Evolutionary conservation across 2,329 filamentous ascomycete species (phyloP).

Genomic region (Alternaria postmessia): DNA sequence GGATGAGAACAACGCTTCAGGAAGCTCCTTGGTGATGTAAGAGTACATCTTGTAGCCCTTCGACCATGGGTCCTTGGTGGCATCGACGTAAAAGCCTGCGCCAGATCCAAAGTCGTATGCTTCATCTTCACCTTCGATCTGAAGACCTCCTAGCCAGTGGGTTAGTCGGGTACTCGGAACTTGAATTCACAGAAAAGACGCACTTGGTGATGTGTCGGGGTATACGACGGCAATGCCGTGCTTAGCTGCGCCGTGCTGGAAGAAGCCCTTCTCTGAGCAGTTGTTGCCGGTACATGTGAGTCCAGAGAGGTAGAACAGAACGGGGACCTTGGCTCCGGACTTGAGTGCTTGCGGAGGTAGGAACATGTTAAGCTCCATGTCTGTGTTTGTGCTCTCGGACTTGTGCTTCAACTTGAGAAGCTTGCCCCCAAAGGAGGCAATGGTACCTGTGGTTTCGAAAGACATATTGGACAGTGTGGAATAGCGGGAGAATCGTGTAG

Average conservation of each 20-base stretch:
- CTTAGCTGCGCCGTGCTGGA: constrained; percentile 81
- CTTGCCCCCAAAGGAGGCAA: constrained; percentile 91
- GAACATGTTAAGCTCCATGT: constrained; percentile 94
- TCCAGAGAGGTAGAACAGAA: constrained; percentile 92
- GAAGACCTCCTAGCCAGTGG: constrained; percentile 68
- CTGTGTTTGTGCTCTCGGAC: constrained; percentile 78
- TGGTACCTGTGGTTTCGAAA: constrained; percentile 88
- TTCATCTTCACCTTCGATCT: constrained; percentile 85
- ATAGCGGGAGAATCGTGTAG: constrained; percentile 20
- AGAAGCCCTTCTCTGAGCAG: constrained; percentile 81
- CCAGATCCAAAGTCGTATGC: constrained; percentile 90
- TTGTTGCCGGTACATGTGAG: constrained; percentile 93
- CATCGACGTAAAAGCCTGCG: constrained; percentile 95
- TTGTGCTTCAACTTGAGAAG: constrained; percentile 92
- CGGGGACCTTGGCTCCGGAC: constrained; percentile 70
- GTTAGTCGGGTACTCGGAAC: constrained; percentile 24
- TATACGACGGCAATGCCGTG: constrained; percentile 91
- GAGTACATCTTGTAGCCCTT: constrained; percentile 92
- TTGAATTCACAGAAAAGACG: constrained; percentile 33
- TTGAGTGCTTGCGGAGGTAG: constrained; percentile 76
- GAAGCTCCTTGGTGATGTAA: constrained; percentile 91
- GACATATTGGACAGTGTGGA: constrained; percentile 58
- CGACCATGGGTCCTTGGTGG: constrained; percentile 75
- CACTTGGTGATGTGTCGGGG: constrained; percentile 92
- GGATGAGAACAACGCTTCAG: constrained; percentile 72